Percentiles rank a stretch among this genome's conserved stretches.
phyloP scores from a whole-genome alignment of 306 rosid species.

The Sesbania bispinosa region DNA sequence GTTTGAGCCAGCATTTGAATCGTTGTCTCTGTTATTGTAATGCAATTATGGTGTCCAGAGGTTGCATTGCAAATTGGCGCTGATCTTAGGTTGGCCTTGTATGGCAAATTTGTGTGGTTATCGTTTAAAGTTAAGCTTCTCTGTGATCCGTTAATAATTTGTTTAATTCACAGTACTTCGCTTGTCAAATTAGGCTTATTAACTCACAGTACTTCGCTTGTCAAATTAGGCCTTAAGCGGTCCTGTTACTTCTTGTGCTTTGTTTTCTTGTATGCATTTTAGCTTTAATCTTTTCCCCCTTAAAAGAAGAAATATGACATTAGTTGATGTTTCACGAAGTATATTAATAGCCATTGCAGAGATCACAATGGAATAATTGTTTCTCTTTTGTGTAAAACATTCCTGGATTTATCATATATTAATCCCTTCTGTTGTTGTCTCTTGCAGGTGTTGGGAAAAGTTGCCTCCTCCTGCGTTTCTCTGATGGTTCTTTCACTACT shows the following conservation, averaged over 20 bases:
- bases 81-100: slow-evolving; percentile 8
- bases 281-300: too few relatives aligned
- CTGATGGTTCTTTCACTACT: slow-evolving; percentile 96
- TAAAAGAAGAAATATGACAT: too few relatives aligned
- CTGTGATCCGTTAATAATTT: neutral
- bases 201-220: too few relatives aligned
- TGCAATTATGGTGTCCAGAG: neutral
- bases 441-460: slow-evolving; percentile 95
- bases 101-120: neutral
- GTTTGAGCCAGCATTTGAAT: slow-evolving; percentile 2
- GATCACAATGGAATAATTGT: neutral
- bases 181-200: neutral
- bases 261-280: too few relatives aligned
- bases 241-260: neutral
- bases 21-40: neutral
- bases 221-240: neutral
- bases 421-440: neutral
- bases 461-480: slow-evolving; percentile 96
- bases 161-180: neutral
- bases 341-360: neutral
- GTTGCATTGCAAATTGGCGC: neutral
- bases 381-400: slow-evolving; percentile 2
- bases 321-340: neutral
- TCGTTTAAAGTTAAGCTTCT: neutral
- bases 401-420: neutral